Evolutionary conservation across 1,139 yeast genomes (phyloP), one percentile per base, ranked within the genome.

Genomic region (Yamadazyma diospyri): DNA sequence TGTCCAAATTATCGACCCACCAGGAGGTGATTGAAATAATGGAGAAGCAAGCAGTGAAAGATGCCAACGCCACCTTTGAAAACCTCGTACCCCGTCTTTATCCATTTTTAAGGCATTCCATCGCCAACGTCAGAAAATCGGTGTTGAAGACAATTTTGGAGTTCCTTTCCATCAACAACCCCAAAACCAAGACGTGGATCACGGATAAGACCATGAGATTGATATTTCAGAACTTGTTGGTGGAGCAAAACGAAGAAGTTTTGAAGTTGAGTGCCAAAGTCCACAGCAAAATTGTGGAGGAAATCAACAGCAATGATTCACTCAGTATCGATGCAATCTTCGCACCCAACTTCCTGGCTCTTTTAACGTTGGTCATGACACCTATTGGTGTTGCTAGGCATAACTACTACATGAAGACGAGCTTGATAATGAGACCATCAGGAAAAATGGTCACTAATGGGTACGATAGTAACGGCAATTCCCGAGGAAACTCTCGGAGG

Each of bases 321-420:
- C 61, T 56, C 7, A 44, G 63, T 4, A 53, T 78, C 37, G 82
- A 76, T 36, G 61, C 63, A 1, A 53, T 76, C 1, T 71, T 81
- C 37, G 51, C 61, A 4, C 61, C 64, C 4, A 88, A 82, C 47
- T 60, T 77, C 42, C 67, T 66, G 25, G 80, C 94, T 1, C 65
- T 87, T 33, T 59, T 87, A 32, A 73, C 80, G 9, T 66, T 94
- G 30, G 55, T 88, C 30, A 81, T 86, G 82, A 92, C 97, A 0
- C 98, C 98, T 4, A 83, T 94, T 41, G 98, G 99, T 40, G 78
- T 88, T 35, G 85, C 95, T 3, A 78, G 98, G 43, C 86, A 83
- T 53, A 84, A 82, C 46, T 92, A 86, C 57, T 77, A 78, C 29
- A 86, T 94, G 95, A 81, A 86, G 47, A 68, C 87, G 0, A 63